Conservation (phyloP, 805 yeast genomes). For the Lipomyces spencermartinsiae region DNA sequence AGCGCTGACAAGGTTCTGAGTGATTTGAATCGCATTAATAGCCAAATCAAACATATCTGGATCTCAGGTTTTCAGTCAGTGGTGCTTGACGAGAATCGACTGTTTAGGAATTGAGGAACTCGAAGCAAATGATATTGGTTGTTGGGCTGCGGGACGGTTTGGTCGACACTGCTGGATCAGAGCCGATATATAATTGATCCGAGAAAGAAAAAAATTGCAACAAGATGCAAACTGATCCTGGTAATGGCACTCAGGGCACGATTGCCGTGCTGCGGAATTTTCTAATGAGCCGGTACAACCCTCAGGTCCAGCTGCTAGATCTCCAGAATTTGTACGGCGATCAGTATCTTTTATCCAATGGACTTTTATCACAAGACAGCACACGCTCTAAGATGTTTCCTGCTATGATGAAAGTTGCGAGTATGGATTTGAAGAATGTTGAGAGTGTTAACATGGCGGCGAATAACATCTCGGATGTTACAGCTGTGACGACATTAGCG, state of each 20-base stretch:
- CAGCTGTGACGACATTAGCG: constrained; percentile 66
- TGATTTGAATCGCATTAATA: background rate
- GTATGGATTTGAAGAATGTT: constrained; percentile 24
- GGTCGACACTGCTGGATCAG: background rate
- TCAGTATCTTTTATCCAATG: constrained; percentile 61
- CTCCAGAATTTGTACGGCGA: constrained; percentile 70
- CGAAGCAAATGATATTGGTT: background rate
- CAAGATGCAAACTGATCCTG: constrained; percentile 3
- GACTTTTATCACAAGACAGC: constrained; percentile 65
- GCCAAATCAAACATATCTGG: background rate
- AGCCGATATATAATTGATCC: constrained; percentile 1
- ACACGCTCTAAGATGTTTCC: constrained; percentile 75
- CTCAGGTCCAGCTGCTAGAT: constrained; percentile 69
- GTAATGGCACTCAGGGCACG: constrained; percentile 50
- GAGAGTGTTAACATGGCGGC: constrained; percentile 56
- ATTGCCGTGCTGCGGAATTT: constrained; percentile 68
- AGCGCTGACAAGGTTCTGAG: no score
- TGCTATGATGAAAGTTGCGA: constrained; percentile 58
- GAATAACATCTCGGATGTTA: constrained; percentile 69
- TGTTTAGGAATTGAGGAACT: background rate
- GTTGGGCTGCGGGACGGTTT: background rate
- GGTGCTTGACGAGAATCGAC: background rate
- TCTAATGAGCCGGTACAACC: constrained; percentile 69
- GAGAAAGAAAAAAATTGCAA: background rate
- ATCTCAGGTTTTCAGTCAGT: background rate